Percentiles rank a stretch among this genome's conserved stretches.
Evolutionary conservation across 805 yeast genomes (phyloP).

Genomic region (Spathaspora hagerdaliae): DNA sequence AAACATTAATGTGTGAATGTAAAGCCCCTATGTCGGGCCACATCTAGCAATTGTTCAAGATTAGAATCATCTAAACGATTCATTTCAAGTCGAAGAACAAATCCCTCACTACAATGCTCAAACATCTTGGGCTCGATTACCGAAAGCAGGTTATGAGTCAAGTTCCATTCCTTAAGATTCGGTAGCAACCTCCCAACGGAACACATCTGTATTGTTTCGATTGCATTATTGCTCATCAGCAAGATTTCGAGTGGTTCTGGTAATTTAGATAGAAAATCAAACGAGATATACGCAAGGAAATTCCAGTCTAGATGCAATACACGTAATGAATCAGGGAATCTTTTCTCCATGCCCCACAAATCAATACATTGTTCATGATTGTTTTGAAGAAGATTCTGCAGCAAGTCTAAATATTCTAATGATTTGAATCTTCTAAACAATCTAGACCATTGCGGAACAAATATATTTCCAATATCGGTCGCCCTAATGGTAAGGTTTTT

Average conservation of each 20-base stretch:
- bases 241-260: constrained; percentile 25
- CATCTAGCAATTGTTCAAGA: constrained; percentile 6
- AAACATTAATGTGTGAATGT: neutral
- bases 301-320: constrained; percentile 23
- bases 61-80: constrained; percentile 12
- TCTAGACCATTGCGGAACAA: constrained; percentile 27
- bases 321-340: constrained; percentile 22
- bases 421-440: constrained; percentile 21
- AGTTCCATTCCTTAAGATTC: constrained; percentile 12
- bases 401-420: constrained; percentile 18
- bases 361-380: constrained; percentile 11
- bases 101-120: constrained; percentile 1
- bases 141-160: constrained; percentile 13
- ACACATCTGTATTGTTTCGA: constrained; percentile 5
- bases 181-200: constrained; percentile 12
- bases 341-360: constrained; percentile 12
- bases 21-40: constrained; percentile 3
- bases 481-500: constrained; percentile 18
- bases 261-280: constrained; percentile 15
- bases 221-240: constrained; percentile 10
- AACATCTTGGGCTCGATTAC: constrained; percentile 6
- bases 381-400: constrained; percentile 20
- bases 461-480: constrained; percentile 34
- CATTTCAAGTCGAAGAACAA: constrained; percentile 9
- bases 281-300: constrained; percentile 15